A percentile compares a stretch with the other conserved stretches of the same genome.
Evolutionary conservation across 2,329 filamentous ascomycete species (phyloP).

Genomic region (Cercospora berteroae): DNA sequence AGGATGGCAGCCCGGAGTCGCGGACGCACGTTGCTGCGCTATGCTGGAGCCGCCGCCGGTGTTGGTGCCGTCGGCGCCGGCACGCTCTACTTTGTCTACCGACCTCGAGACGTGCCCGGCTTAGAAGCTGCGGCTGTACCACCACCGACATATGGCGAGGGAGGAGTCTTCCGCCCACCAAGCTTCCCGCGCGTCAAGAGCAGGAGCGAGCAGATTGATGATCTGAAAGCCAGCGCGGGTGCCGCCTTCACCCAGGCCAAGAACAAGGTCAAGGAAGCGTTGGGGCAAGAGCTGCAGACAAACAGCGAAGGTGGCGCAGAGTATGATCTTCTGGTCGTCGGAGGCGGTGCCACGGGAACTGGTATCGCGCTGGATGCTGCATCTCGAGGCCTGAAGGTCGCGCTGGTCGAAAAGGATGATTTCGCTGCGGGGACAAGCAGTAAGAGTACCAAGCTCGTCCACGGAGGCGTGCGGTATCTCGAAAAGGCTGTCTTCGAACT

Average conservation of each 20-base stretch:
- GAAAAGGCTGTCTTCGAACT: conserved; percentile 85
- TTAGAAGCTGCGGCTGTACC: conserved; percentile 66
- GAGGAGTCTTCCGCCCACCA: conserved; percentile 65
- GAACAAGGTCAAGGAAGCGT: conserved; percentile 42
- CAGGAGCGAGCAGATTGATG: conserved; percentile 63
- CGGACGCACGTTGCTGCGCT: conserved; percentile 48
- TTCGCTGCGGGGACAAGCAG: conserved; percentile 79
- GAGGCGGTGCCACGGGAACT: conserved; percentile 74
- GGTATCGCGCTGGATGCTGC: conserved; percentile 80
- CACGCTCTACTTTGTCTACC: conserved; percentile 62
- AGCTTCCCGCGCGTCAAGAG: conserved; percentile 63
- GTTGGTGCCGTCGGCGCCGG: conserved; percentile 55
- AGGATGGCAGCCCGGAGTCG: conserved; percentile 32
- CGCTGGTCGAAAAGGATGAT: conserved; percentile 78
- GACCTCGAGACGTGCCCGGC: conserved; percentile 70
- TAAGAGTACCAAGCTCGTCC: conserved; percentile 84
- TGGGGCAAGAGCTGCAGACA: conserved; percentile 32
- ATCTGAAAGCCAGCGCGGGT: conserved; percentile 55
- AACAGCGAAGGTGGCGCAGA: conserved; percentile 41
- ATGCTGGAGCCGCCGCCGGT: conserved; percentile 59
- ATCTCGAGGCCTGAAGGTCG: conserved; percentile 75
- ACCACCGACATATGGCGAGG: conserved; percentile 66
- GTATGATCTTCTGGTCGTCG: conserved; percentile 77
- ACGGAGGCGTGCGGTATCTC: conserved; percentile 79
- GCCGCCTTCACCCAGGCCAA: conserved; percentile 46